Conservation (phyloP, 2,329 filamentous ascomycete species). For the Stachybotrys elegans region DNA sequence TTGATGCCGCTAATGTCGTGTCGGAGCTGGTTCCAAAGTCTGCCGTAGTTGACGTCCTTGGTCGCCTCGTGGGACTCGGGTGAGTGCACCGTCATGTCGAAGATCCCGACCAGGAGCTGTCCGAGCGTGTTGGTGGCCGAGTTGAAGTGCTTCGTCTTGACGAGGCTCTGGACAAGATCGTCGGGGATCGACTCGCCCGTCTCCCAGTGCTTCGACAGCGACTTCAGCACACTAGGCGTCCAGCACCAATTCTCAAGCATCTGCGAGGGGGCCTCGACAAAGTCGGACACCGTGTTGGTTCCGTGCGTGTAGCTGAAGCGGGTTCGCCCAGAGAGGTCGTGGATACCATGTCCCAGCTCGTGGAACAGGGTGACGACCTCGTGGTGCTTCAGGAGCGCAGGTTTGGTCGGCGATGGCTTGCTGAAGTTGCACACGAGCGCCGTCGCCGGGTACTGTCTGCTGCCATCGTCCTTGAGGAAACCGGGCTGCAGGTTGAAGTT, state of each 20-base stretch:
- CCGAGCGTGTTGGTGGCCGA: conserved; percentile 72
- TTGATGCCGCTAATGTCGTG: conserved; percentile 68
- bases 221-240: conserved; percentile 59
- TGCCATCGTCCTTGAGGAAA: conserved; percentile 61
- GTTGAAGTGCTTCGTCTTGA: conserved; percentile 76
- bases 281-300: conserved; percentile 61
- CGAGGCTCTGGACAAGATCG: conserved; percentile 67
- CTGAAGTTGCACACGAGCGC: conserved; percentile 83
- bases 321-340: conserved; percentile 60
- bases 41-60: conserved; percentile 58
- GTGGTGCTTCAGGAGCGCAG: conserved; percentile 74
- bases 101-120: conserved; percentile 76
- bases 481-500: conserved; percentile 80
- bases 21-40: conserved; percentile 68
- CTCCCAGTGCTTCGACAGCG: conserved; percentile 69
- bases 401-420: conserved; percentile 72
- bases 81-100: conserved; percentile 77
- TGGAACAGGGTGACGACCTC: conserved; percentile 83
- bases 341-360: conserved; percentile 67
- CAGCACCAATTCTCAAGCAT: conserved; percentile 77
- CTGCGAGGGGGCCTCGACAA: conserved; percentile 66
- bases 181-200: conserved; percentile 67
- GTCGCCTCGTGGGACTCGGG: conserved; percentile 64
- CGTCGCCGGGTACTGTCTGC: conserved; percentile 69
- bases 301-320: conserved; percentile 64